These are phyloP conservation scores for Akanthomyces lecanii DNA, from an alignment of 2,329 filamentous ascomycete genomes.

Conservation along the genomic window DNA sequence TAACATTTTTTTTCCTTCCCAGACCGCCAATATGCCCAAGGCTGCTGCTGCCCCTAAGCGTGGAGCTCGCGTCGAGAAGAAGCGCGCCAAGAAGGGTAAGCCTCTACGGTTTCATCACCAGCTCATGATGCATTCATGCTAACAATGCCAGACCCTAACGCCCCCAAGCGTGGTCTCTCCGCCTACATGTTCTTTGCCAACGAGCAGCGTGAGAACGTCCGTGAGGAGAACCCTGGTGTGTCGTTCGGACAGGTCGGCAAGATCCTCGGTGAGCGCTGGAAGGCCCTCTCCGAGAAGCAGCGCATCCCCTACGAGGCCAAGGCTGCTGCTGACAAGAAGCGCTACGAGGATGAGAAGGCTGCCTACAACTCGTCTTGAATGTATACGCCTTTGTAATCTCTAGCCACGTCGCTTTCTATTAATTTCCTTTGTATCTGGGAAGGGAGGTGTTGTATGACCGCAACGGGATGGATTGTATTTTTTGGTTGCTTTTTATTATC, in stretches of 20 bases:
- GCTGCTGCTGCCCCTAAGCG: conserved; percentile 48
- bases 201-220: conserved; percentile 96
- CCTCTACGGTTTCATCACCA: conserved; percentile 17
- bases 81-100: conserved; percentile 58
- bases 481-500: conserved; percentile 27
- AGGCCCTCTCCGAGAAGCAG: conserved; percentile 90
- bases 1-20: not conserved
- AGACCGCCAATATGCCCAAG: conserved; percentile 54
- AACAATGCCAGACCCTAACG: conserved; percentile 73
- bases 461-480: conserved; percentile 36
- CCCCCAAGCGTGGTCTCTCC: conserved; percentile 97
- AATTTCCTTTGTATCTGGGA: conserved; percentile 29
- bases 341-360: conserved; percentile 97
- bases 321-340: conserved; percentile 96
- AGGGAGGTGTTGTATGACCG: conserved; percentile 41
- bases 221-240: conserved; percentile 97
- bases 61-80: conserved; percentile 52
- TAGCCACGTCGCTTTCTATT: conserved; percentile 29
- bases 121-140: conserved; percentile 16
- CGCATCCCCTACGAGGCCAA: conserved; percentile 93
- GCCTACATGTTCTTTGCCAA: conserved; percentile 99
- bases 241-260: conserved; percentile 98
- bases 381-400: conserved; percentile 21
- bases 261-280: conserved; percentile 97
- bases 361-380: conserved; percentile 59